Conservation (phyloP, 225 moss, liverwort and hornwort genomes). For the Asterella californica region DNA sequence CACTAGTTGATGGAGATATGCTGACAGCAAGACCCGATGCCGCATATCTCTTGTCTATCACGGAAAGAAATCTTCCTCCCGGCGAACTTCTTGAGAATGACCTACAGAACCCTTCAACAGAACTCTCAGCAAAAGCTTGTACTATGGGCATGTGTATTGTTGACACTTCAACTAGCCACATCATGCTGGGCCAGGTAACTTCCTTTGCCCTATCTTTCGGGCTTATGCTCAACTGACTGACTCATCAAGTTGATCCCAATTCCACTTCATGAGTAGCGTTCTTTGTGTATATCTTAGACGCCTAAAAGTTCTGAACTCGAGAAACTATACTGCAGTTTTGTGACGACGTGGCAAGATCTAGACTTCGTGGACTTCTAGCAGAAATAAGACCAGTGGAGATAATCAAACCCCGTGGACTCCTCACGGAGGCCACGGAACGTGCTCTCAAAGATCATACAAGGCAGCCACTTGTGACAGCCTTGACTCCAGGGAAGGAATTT, state of each 20-base stretch:
- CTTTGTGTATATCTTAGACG: neutral
- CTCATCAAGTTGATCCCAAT: neutral
- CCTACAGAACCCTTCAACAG: neutral
- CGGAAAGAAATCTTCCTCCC: conserved; percentile 36
- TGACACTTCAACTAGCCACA: conserved; percentile 90
- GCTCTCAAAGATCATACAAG: conserved; percentile 86
- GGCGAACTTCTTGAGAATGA: neutral
- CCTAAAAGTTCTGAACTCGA: neutral
- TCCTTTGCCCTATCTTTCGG: neutral
- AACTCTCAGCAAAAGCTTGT: conserved; percentile 27
- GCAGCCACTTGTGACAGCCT: conserved; percentile 64
- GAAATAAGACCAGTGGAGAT: conserved; percentile 93
- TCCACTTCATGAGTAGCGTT: neutral
- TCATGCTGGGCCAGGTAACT: conserved; percentile 84
- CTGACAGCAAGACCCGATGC: conserved; percentile 60
- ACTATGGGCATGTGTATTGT: conserved; percentile 81
- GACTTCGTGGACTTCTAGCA: conserved; percentile 64
- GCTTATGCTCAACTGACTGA: neutral
- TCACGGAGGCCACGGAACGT: conserved; percentile 72
- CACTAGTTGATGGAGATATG: conserved; percentile 77
- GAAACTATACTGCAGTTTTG: conserved; percentile 54
- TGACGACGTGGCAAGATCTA: conserved; percentile 75
- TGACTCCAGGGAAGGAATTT: conserved; percentile 55
- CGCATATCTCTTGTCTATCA: conserved; percentile 70
- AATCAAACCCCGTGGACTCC: conserved; percentile 66